phyloP scores from a whole-genome alignment of 345 rosid genomes.

The Lagerstroemia speciosa region DNA sequence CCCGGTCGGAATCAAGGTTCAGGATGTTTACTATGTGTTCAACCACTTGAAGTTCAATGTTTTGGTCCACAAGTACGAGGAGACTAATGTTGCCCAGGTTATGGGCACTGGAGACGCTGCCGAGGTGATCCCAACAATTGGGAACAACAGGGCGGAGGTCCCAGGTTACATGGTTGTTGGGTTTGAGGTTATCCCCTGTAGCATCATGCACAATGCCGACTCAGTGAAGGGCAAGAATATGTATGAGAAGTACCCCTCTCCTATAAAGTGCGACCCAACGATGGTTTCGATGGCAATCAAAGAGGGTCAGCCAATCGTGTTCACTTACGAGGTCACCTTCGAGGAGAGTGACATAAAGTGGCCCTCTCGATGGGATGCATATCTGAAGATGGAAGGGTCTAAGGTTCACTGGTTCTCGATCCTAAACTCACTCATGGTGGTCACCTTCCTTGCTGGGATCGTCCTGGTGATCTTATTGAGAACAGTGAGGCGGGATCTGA shows the following conservation, averaged over 20 bases:
- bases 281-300: constrained; percentile 58
- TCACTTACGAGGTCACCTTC: constrained; percentile 65
- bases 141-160: constrained; percentile 25
- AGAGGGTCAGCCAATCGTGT: constrained; percentile 63
- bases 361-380: constrained; percentile 86
- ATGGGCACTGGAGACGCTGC: constrained; percentile 88
- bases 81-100: constrained; percentile 61
- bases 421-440: constrained; percentile 63
- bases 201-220: constrained; percentile 44
- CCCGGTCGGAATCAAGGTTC: constrained; percentile 68
- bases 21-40: constrained; percentile 59
- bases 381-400: constrained; percentile 43
- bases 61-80: constrained; percentile 80
- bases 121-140: constrained; percentile 51
- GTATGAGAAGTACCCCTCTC: constrained; percentile 47
- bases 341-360: constrained; percentile 73
- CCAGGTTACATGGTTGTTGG: constrained; percentile 84
- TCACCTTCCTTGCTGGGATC: constrained; percentile 82
- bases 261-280: constrained; percentile 61
- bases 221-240: constrained; percentile 44
- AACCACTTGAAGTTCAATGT: constrained; percentile 84
- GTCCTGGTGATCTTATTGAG: constrained; percentile 84
- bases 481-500: constrained; percentile 77
- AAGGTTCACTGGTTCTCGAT: constrained; percentile 91
- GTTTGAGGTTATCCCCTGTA: constrained; percentile 79